Evolutionary conservation across 305 asterid species (phyloP), one percentile per base, ranked within the genome.

Genomic region (Rubia peregrina): DNA sequence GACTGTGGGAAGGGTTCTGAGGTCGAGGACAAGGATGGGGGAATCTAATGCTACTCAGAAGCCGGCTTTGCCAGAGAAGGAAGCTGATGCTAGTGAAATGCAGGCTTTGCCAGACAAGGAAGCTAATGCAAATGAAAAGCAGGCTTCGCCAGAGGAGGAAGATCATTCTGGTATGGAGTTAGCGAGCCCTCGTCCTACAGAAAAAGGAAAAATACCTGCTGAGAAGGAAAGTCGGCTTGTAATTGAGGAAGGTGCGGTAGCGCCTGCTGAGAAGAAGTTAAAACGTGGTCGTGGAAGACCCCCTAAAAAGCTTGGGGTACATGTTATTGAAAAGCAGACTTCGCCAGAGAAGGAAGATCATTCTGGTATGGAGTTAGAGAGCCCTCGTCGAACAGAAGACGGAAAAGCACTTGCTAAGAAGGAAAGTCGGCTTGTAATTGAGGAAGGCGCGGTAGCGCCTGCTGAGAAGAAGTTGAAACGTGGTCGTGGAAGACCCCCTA

Each of bases 1-100:
- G 22, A 68, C 53, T 40, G 71, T 63, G 13, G 92, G 86, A 30
- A 79, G 95, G 87, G 91, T 90, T 81, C 80, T 90, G 85, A 83
- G 96, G 80, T 90, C 98, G n/a, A 83, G 88, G 76, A 83, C 90
- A 10, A 77, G 74, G 59, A 53, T n/a, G 59, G 24, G 1, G 74
- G 86, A 78, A 26, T 79, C 74, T 80, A 75, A 17, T 51, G 57
- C 57, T 51, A 17, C 57, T 16, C 21, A 5, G 6, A 51, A 17
- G 22, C 59, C 7, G 22, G 24, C 24, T 51, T 51, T 51, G 59
- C 59, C 59, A 17, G 22, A 51, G 22, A 51, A 51, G 24, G 22
- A 17, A n/a, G 9, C 24, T n/a, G 9, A 17, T 51, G 11, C 21
- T 51, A 17, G 8, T 51, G 22, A 51, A n/a, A 17, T 17, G 59